Evolutionary conservation across 768 basidiomycete genomes (phyloP).

Genomic region (Lentinula sp.): DNA sequence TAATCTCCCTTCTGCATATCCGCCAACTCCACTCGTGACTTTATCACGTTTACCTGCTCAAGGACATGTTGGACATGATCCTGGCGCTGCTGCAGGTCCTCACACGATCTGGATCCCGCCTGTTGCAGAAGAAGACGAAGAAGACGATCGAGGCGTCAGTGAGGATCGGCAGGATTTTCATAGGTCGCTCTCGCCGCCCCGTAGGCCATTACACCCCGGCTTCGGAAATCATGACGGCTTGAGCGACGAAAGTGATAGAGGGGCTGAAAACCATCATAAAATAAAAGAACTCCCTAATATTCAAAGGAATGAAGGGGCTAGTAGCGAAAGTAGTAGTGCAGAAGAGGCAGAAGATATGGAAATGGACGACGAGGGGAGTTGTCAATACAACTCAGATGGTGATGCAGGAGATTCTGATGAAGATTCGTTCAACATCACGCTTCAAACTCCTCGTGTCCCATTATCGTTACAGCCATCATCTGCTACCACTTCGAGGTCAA

Average conservation of each 20-base stretch:
- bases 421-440: conserved; percentile 60
- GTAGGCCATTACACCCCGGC: conserved; percentile 55
- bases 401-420: conserved; percentile 40
- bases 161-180: conserved; percentile 54
- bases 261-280: conserved; percentile 1
- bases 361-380: conserved; percentile 14
- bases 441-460: conserved; percentile 51
- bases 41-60: conserved; percentile 22
- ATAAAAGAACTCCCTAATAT: background rate
- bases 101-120: conserved; percentile 19
- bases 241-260: conserved; percentile 42
- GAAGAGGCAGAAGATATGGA: conserved; percentile 13
- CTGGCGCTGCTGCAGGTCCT: conserved; percentile 10
- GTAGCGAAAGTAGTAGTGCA: background rate
- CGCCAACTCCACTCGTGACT: conserved; percentile 53
- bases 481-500: conserved; percentile 1
- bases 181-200: conserved; percentile 61
- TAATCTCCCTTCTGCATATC: conserved; percentile 72
- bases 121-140: conserved; percentile 31
- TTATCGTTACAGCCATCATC: conserved; percentile 6
- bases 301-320: background rate
- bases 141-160: background rate
- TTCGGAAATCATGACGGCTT: conserved; percentile 38
- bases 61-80: conserved; percentile 1
- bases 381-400: conserved; percentile 23